These are phyloP conservation scores for Colletotrichum sp. DNA, from an alignment of 2,329 filamentous ascomycete species.

Conservation along the genomic window DNA sequence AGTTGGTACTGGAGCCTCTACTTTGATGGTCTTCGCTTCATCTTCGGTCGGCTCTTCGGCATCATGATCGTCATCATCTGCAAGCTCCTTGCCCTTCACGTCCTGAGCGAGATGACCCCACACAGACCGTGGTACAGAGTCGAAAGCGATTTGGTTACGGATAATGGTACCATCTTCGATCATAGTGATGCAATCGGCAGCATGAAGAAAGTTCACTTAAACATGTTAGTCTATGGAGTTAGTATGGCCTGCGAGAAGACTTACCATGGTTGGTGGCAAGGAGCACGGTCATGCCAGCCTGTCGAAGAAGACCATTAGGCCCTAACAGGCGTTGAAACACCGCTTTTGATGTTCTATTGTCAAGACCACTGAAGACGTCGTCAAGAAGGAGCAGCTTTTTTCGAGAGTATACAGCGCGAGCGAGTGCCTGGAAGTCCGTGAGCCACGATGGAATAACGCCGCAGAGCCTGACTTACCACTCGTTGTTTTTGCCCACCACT, in stretches of 20 bases:
- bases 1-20: background rate
- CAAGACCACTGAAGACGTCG: conserved; percentile 50
- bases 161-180: conserved; percentile 24
- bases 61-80: background rate
- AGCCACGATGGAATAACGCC: background rate
- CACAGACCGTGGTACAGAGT: conserved; percentile 18
- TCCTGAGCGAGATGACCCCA: conserved; percentile 22
- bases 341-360: conserved; percentile 44
- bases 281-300: conserved; percentile 42
- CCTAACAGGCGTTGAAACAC: conserved; percentile 49
- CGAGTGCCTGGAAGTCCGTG: conserved; percentile 38
- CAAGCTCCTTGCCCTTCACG: background rate
- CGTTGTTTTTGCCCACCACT: conserved; percentile 51
- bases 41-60: background rate
- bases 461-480: conserved; percentile 32
- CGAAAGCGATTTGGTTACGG: conserved; percentile 28
- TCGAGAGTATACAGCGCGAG: conserved; percentile 49
- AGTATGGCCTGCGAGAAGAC: background rate
- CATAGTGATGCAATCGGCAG: conserved; percentile 29
- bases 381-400: conserved; percentile 47
- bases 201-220: conserved; percentile 27
- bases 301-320: conserved; percentile 42
- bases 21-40: background rate
- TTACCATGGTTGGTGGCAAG: conserved; percentile 44
- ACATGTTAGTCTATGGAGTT: background rate